These are phyloP conservation scores for Capsaspora owczarzaki DNA, from an alignment of 78 protist genomes.

Conservation along the genomic window DNA sequence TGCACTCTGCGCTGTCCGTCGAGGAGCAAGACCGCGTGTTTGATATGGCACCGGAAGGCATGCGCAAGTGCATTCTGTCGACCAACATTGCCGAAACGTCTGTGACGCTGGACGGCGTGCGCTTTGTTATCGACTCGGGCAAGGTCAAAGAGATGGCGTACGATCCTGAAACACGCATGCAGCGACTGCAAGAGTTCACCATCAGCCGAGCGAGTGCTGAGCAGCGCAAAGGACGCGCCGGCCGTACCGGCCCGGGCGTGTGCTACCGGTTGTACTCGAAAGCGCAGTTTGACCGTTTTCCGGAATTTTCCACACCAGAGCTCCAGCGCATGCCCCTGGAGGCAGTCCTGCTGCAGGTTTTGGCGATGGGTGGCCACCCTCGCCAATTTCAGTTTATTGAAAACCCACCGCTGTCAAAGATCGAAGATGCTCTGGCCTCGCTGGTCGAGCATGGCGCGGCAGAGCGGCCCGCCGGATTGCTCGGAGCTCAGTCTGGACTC, in stretches of 20 bases:
- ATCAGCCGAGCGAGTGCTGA: conserved; percentile 48
- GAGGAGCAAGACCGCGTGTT: conserved; percentile 22
- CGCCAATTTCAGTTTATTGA: not conserved
- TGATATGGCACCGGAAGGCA: conserved; percentile 26
- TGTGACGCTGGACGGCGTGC: conserved; percentile 84
- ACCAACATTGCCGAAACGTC: conserved; percentile 94
- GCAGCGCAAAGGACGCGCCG: conserved; percentile 88
- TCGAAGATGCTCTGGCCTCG: not conserved
- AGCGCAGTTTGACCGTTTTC: not conserved
- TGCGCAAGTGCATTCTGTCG: conserved; percentile 80
- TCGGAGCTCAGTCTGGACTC: not conserved
- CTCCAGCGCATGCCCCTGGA: conserved; percentile 62
- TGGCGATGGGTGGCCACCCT: not conserved
- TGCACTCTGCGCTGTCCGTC: conserved; percentile 1
- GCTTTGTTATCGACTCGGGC: conserved; percentile 85
- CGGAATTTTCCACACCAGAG: conserved; percentile 54
- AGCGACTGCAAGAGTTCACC: conserved; percentile 16
- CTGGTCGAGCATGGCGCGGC: not conserved
- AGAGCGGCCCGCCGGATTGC: not conserved
- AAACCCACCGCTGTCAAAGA: not conserved
- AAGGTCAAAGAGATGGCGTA: conserved; percentile 61
- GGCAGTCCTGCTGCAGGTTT: conserved; percentile 41
- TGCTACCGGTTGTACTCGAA: conserved; percentile 47
- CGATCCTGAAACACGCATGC: conserved; percentile 29
- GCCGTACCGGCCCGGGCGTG: conserved; percentile 38